A percentile compares a stretch with the other conserved stretches of the same genome.
Conservation (phyloP, 1,284 basidiomycete genomes). For the Fomitopsis palustris region DNA sequence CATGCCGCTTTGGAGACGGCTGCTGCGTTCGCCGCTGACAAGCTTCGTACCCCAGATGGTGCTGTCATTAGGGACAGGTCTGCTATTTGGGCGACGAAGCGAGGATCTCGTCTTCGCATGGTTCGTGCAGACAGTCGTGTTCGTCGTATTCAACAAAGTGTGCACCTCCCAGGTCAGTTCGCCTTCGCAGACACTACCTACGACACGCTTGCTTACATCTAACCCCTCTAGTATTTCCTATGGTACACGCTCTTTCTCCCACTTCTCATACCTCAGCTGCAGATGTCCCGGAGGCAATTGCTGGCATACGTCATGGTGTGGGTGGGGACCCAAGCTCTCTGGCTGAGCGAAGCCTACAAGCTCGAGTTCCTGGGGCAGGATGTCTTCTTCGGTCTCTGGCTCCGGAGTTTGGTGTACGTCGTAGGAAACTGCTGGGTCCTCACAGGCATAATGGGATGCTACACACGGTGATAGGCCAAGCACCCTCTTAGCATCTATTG, state of each 20-base stretch:
- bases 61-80: constrained; percentile 63
- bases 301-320: constrained; percentile 57
- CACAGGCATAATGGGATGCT: constrained; percentile 55
- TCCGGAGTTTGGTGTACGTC: constrained; percentile 73
- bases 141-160: constrained; percentile 97
- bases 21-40: constrained; percentile 60
- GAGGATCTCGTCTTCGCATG: constrained; percentile 74
- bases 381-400: constrained; percentile 77
- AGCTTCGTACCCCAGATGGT: constrained; percentile 77
- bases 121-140: constrained; percentile 89
- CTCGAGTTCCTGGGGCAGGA: constrained; percentile 83
- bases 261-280: constrained; percentile 68
- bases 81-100: constrained; percentile 53
- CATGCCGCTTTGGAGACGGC: constrained; percentile 40
- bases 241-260: constrained; percentile 96
- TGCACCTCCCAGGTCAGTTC: constrained; percentile 88
- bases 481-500: not conserved
- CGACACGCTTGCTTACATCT: not conserved
- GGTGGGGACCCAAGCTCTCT: constrained; percentile 78
- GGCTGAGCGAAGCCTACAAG: constrained; percentile 83
- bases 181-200: not conserved
- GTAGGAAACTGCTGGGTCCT: constrained; percentile 76
- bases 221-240: constrained; percentile 79
- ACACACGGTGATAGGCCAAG: constrained; percentile 20
- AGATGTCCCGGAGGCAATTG: constrained; percentile 43